Conservation (phyloP, 306 rosid genomes). For the Corylus avellana region DNA sequence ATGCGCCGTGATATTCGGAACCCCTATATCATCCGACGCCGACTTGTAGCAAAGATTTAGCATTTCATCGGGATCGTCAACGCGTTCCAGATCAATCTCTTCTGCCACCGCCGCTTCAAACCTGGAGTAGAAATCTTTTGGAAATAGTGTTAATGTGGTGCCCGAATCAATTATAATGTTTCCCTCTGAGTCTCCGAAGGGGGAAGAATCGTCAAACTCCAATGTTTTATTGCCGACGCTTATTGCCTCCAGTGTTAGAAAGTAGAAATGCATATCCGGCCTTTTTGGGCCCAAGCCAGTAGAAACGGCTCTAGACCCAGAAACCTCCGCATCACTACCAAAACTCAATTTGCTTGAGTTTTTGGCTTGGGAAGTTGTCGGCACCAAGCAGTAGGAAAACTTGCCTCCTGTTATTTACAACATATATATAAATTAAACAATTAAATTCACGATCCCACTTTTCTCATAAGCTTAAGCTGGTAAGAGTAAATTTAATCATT, state of each 20-base stretch:
- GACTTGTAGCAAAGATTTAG: slow-evolving; percentile 38
- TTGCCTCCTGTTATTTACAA: slow-evolving; percentile 3
- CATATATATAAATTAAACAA: too few relatives aligned
- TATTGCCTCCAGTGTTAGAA: slow-evolving; percentile 25
- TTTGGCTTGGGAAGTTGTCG: neutral
- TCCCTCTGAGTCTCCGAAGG: neutral
- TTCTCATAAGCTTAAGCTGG: too few relatives aligned
- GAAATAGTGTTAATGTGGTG: slow-evolving; percentile 33
- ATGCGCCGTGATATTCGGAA: slow-evolving; percentile 36
- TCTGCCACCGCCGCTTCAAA: slow-evolving; percentile 25
- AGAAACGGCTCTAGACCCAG: slow-evolving; percentile 26
- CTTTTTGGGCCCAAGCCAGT: slow-evolving; percentile 17
- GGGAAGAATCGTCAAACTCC: neutral
- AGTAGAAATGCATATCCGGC: slow-evolving; percentile 16
- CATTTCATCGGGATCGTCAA: neutral
- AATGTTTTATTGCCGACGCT: slow-evolving; percentile 23
- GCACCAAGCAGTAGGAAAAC: slow-evolving; percentile 60
- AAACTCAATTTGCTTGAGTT: slow-evolving; percentile 24
- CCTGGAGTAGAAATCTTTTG: slow-evolving; percentile 6
- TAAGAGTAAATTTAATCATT: too few relatives aligned
- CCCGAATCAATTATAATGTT: slow-evolving; percentile 51
- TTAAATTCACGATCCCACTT: too few relatives aligned
- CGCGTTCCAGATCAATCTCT: neutral
- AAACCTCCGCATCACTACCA: slow-evolving; percentile 31
- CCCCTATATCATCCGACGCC: neutral